These are phyloP conservation scores for Ceratocystis albifundus DNA, from an alignment of 2,329 filamentous ascomycete species.

Conservation along the genomic window DNA sequence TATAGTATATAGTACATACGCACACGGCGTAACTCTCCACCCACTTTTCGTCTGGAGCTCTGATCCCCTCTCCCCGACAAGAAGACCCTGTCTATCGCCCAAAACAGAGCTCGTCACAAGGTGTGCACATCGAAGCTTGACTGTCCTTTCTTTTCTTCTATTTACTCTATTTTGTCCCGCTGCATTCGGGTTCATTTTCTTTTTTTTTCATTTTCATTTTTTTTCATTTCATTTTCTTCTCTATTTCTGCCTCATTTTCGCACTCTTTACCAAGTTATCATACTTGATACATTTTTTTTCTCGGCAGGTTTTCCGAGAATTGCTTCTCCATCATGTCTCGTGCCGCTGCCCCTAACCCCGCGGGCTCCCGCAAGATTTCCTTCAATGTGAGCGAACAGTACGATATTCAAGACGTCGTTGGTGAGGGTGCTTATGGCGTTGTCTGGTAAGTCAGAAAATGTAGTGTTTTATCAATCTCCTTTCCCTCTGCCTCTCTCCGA, in stretches of 20 bases:
- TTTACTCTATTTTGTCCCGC: neutral
- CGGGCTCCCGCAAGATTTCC: constrained; percentile 81
- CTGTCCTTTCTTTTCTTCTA: constrained; percentile 10
- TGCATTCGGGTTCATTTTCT: too few species aligned
- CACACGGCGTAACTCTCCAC: too few species aligned
- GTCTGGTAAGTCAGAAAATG: constrained; percentile 61
- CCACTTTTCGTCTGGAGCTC: constrained; percentile 19
- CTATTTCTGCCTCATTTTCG: constrained; percentile 15
- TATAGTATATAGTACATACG: too few species aligned
- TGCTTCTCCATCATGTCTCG: constrained; percentile 40
- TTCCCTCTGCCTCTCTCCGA: neutral
- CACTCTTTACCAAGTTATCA: constrained; percentile 14
- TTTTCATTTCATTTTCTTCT: too few species aligned
- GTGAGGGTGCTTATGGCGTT: constrained; percentile 95
- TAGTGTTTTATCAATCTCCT: neutral
- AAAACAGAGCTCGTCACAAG: constrained; percentile 8
- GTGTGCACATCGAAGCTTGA: neutral
- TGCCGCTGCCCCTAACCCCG: constrained; percentile 44
- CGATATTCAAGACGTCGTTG: constrained; percentile 98
- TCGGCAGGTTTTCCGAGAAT: constrained; percentile 20
- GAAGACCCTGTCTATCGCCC: constrained; percentile 6
- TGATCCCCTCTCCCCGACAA: constrained; percentile 11
- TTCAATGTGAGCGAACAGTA: constrained; percentile 99
- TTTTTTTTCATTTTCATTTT: constrained; percentile 10
- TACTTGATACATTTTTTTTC: constrained; percentile 1